Evolutionary conservation across 495 filamentous ascomycete species (phyloP).

Genomic region (Penicillium steckii): DNA sequence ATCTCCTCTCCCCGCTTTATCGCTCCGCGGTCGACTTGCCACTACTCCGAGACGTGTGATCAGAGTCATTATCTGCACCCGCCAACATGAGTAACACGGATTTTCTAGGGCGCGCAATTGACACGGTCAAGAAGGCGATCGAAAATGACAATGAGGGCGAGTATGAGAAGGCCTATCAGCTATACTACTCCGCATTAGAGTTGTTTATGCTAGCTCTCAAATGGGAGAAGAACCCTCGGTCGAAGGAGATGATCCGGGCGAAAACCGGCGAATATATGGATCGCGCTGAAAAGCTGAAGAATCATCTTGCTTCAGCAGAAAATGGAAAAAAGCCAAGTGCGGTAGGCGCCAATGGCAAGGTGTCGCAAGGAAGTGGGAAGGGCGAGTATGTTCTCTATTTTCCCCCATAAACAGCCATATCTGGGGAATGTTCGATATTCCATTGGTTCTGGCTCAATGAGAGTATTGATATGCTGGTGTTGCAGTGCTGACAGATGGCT

Average conservation of each 20-base stretch:
- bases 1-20: constrained; percentile 27
- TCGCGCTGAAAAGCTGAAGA: constrained; percentile 94
- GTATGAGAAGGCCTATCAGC: constrained; percentile 93
- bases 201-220: constrained; percentile 95
- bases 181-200: constrained; percentile 91
- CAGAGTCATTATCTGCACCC: constrained; percentile 3
- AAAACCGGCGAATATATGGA: constrained; percentile 98
- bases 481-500: constrained; percentile 8
- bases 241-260: constrained; percentile 92
- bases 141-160: constrained; percentile 92
- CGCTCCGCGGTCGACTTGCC: constrained; percentile 24
- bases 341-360: constrained; percentile 80
- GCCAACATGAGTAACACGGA: constrained; percentile 90
- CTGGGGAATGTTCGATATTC: not conserved
- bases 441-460: not conserved
- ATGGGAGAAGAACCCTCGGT: constrained; percentile 96
- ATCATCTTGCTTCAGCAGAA: constrained; percentile 75
- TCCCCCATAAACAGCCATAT: not conserved
- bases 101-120: constrained; percentile 93
- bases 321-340: constrained; percentile 75
- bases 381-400: constrained; percentile 52
- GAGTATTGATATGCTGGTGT: not conserved
- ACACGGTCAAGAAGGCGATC: constrained; percentile 94
- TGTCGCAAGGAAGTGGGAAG: constrained; percentile 66
- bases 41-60: constrained; percentile 13